Base-by-base conservation (phyloP, 805 yeast species). In the Lipomyces starkeyi region DNA sequence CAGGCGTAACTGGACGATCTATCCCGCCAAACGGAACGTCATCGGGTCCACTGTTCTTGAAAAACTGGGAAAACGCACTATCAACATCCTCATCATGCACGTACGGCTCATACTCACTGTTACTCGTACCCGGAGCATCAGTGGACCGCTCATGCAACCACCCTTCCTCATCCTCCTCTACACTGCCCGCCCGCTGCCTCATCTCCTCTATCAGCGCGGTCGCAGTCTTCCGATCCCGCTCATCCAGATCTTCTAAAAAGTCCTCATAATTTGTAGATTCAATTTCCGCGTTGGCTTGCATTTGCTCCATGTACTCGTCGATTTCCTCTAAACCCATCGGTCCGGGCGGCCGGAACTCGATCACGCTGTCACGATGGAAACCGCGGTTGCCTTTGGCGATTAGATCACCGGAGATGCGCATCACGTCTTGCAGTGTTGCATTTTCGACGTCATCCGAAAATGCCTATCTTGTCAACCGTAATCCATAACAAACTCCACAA, bases 281-380 rank as follows among this genome's bases (percentile, higher is more conserved):
- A 11, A 52, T 13, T 52, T 61, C 43, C 59, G 61, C 68, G 14
- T 32, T n/a, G 11, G 59, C 49, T 27, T 47, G 58, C 43, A 43
- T 43, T 43, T 66, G 66, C 25, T 43, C 25, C 20, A 62, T 47
- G 35, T 58, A 58, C 20, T 66, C 61, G 13, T 64, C 63, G 22
- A 67, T 43, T 40, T 67, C 71, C 27, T 64, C 66, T 6, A 59
- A 35, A 11, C 63, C 59, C 71, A 67, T 67, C 9, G 62, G 58
- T 2, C 68, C 71, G 1, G 68, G 68, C 55, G 68, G 71, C 14
- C 71, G 43, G 29, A 67, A 52, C 47, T 67, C 71, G 2, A 67
- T 59, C 20, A 67, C 71, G 11, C 22, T 22, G n/a, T 67, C 64
- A 6, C 71, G 58, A 7, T 22, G 37, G 37, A 29, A 67, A 5